Base-by-base conservation (phyloP, 495 filamentous ascomycete genomes). In the Podospora pseudocomata region DNA sequence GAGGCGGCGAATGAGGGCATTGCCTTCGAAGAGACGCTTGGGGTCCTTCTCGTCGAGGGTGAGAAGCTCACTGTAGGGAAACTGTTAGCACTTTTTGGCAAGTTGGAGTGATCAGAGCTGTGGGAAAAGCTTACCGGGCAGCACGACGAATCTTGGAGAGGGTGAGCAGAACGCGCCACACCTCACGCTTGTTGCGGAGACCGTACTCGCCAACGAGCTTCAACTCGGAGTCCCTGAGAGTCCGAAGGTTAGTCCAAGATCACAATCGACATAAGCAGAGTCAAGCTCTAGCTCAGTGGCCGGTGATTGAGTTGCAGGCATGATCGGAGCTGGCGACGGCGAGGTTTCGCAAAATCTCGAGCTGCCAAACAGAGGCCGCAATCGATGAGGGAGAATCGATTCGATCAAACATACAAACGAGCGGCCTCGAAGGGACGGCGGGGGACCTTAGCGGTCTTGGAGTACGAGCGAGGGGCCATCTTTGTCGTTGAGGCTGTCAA, bases 61-160 rank as follows among this genome's bases (percentile, higher is more conserved):
- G 83, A 99, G 91, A 79, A 99, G 93, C 86, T 97, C 92, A 95
- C 93, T 97, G 77, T 44, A 27, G 44, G 26, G 16, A 30, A 57
- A 61, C 18, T 15, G 39, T 74, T 69, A 75, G 70, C 59, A 23
- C 20, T 27, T 53, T 58, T 15, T 20, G 27, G 23, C 27, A 23
- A 28, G 15, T 60, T 56, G 11, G 16, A 39, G 13, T 39, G n/a
- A 30, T n/a, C n/a, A 9, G 16, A 19, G 56, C 18, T 63, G 7
- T 1, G 61, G 16, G 18, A 53, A 26, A 16, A 16, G 74, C 90
- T 80, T 92, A 97, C 93, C 95, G 95, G 82, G 95, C 95, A 89
- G 95, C 95, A 96, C 95, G 96, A 92, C 95, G 94, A 78, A 99
- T 98, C 90, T 99, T 99, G 84, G 95, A 99, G 73, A 99, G 92